Conservation (phyloP, 2,329 filamentous ascomycete genomes). For the Microcera coccophila region DNA sequence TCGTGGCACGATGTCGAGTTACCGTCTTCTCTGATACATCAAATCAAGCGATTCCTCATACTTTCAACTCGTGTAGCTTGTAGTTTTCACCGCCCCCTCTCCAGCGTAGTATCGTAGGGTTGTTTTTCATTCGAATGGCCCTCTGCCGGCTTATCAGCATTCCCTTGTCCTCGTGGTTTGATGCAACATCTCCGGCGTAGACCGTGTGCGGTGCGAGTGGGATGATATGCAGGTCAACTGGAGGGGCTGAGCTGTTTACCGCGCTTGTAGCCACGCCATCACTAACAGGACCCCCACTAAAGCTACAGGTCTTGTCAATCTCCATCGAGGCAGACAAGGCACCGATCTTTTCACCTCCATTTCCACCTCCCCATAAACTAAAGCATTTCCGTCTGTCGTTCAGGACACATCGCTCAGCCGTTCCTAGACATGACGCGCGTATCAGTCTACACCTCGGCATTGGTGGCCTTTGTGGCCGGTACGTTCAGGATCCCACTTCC, state of each 20-base stretch:
- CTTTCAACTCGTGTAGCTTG: no score
- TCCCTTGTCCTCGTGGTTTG: slow-evolving; percentile 1
- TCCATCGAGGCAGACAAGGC: slow-evolving; percentile 15
- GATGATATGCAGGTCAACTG: neutral
- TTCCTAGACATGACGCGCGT: slow-evolving; percentile 40
- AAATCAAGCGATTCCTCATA: no score
- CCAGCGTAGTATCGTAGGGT: no score
- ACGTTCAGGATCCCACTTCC: slow-evolving; percentile 25
- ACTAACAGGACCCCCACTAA: slow-evolving; percentile 5
- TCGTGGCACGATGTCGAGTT: no score
- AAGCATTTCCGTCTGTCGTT: slow-evolving; percentile 1
- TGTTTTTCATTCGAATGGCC: slow-evolving; percentile 3
- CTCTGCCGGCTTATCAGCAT: slow-evolving; percentile 3
- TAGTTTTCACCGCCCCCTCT: no score
- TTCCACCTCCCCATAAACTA: slow-evolving; percentile 6
- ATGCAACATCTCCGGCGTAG: slow-evolving; percentile 1
- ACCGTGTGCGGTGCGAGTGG: slow-evolving; percentile 1
- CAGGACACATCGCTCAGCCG: slow-evolving; percentile 1
- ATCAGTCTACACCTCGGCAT: slow-evolving; percentile 40
- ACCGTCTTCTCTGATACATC: no score
- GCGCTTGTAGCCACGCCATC: neutral
- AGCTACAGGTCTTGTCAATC: neutral
- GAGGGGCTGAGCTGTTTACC: neutral
- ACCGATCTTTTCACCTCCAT: slow-evolving; percentile 20
- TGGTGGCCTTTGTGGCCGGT: slow-evolving; percentile 44